Conservation (phyloP, 257 asterid genomes). For the Schizonepeta tenuifolia region DNA sequence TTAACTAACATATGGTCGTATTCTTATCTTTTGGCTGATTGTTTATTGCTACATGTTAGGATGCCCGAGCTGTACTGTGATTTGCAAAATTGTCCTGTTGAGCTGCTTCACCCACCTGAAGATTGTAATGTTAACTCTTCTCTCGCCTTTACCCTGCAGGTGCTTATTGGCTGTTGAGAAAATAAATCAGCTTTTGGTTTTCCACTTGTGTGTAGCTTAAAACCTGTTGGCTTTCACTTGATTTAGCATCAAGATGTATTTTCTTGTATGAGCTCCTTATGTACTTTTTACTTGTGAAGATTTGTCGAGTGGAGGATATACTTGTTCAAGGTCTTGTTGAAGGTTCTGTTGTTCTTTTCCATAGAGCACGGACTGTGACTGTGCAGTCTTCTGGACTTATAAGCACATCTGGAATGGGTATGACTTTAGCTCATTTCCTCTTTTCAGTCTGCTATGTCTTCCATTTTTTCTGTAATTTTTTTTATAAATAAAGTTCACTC, state of each 20-base stretch:
- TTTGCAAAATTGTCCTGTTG: conserved; percentile 69
- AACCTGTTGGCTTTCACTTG: conserved; percentile 20
- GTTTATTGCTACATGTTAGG: conserved; percentile 51
- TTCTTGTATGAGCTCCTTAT: conserved; percentile 20
- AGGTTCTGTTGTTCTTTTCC: conserved; percentile 98
- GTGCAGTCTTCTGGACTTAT: conserved; percentile 79
- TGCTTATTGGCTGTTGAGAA: conserved; percentile 36
- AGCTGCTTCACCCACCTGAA: conserved; percentile 96
- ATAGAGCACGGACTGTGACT: conserved; percentile 77
- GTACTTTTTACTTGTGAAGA: conserved; percentile 45
- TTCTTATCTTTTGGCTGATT: conserved; percentile 21
- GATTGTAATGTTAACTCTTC: conserved; percentile 99
- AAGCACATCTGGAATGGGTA: conserved; percentile 97
- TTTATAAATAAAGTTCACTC: background rate
- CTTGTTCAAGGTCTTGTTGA: conserved; percentile 87
- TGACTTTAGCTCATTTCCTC: conserved; percentile 17
- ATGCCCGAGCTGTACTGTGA: conserved; percentile 75
- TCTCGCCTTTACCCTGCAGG: conserved; percentile 96
- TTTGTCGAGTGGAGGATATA: conserved; percentile 97
- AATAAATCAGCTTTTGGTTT: conserved; percentile 12
- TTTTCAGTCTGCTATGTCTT: conserved; percentile 1
- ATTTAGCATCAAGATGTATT: conserved; percentile 3
- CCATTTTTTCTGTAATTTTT: conserved; percentile 4
- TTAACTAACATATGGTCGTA: background rate
- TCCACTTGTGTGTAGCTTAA: conserved; percentile 7